A percentile compares a stretch with the other conserved stretches of the same genome.
phyloP scores from a whole-genome alignment of 1,284 basidiomycete genomes.

The Ceratobasidium sp. region DNA sequence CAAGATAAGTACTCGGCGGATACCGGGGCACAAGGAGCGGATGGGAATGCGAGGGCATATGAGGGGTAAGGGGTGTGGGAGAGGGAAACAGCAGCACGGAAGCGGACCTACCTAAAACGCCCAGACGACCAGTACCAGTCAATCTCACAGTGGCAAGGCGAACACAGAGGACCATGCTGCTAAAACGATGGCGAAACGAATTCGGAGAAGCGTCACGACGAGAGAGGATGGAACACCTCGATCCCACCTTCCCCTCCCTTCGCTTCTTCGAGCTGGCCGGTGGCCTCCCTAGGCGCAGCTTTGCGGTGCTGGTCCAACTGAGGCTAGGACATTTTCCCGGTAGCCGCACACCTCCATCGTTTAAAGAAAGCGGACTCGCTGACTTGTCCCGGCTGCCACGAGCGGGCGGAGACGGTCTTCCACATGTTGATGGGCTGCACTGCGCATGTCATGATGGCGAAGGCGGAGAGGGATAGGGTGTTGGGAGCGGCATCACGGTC shows the following conservation, averaged over 20 bases:
- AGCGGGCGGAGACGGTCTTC: neutral
- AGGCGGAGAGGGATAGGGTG: neutral
- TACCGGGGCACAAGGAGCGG: neutral
- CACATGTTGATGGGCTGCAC: constrained; percentile 20
- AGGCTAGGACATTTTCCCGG: constrained; percentile 2
- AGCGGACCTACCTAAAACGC: neutral
- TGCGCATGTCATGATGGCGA: neutral
- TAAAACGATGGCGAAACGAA: neutral
- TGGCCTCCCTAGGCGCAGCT: neutral
- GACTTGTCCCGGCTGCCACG: neutral
- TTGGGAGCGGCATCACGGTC: neutral
- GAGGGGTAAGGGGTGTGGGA: constrained; percentile 20
- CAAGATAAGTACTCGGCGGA: neutral
- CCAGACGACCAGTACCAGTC: neutral
- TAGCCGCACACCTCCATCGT: constrained; percentile 3
- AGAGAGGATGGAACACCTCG: neutral
- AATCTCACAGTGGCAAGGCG: constrained; percentile 30
- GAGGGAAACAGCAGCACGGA: neutral
- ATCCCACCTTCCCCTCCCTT: constrained; percentile 2
- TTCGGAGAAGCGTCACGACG: neutral
- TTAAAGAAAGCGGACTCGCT: neutral
- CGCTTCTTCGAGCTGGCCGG: neutral
- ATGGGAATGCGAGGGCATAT: constrained; percentile 32
- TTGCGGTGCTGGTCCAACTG: constrained; percentile 6
- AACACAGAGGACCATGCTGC: neutral